Percentiles rank a stretch among this genome's conserved stretches.
phyloP scores from a whole-genome alignment of 192 early-diverging fungal species.

The Coemansia sp. region DNA sequence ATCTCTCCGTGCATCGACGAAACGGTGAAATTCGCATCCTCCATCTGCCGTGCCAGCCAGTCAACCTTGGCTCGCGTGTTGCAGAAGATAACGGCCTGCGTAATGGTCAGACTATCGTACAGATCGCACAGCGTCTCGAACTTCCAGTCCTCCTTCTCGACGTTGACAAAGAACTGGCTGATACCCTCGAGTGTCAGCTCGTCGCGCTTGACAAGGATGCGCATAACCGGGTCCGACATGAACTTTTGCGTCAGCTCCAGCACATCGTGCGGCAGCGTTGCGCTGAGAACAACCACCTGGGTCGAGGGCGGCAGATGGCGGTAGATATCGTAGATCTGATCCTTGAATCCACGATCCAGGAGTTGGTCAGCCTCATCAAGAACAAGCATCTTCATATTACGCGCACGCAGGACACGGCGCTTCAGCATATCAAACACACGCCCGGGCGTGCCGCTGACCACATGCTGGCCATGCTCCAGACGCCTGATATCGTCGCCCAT shows the following conservation, averaged over 20 bases:
- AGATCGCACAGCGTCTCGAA: constrained; percentile 97
- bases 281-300: constrained; percentile 90
- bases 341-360: constrained; percentile 92
- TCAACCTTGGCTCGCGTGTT: constrained; percentile 97
- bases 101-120: constrained; percentile 95
- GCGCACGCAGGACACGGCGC: constrained; percentile 75
- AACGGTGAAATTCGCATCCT: constrained; percentile 96
- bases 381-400: constrained; percentile 92
- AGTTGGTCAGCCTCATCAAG: constrained; percentile 98
- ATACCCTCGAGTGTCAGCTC: constrained; percentile 98
- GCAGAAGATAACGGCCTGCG: constrained; percentile 99
- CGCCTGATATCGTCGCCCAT: constrained; percentile 91
- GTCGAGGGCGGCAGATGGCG: constrained; percentile 88
- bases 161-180: constrained; percentile 98
- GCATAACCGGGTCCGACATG: constrained; percentile 90
- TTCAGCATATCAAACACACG: constrained; percentile 97
- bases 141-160: constrained; percentile 98
- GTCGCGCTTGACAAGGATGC: constrained; percentile 97
- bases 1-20: constrained; percentile 99
- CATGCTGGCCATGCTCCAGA: constrained; percentile 89
- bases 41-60: constrained; percentile 96
- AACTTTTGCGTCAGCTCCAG: constrained; percentile 96
- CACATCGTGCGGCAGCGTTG: constrained; percentile 94
- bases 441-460: constrained; percentile 94
- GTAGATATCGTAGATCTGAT: constrained; percentile 95